Percentiles rank a stretch among this genome's conserved stretches.
phyloP scores from a whole-genome alignment of 345 rosid genomes.

The Brassica cretica region DNA sequence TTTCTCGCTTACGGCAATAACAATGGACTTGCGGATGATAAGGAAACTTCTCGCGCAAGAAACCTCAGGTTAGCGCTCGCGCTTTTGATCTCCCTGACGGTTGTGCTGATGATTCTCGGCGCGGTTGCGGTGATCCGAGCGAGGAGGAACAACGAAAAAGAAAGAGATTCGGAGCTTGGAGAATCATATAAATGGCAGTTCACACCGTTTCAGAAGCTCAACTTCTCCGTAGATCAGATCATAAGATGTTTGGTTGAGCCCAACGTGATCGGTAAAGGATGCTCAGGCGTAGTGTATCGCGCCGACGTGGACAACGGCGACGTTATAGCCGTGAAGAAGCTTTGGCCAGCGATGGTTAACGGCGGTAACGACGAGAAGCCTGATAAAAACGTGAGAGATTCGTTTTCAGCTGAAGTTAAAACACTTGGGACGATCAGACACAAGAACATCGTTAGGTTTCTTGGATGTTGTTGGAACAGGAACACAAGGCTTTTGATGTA shows the following conservation, averaged over 20 bases:
- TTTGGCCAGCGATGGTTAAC: slow-evolving; percentile 70
- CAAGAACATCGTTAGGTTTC: slow-evolving; percentile 88
- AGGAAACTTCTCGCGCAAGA: slow-evolving; percentile 45
- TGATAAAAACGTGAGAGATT: slow-evolving; percentile 62
- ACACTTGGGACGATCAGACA: slow-evolving; percentile 90
- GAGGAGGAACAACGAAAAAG: slow-evolving; percentile 47
- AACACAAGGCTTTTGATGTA: slow-evolving; percentile 84
- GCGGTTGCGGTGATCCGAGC: slow-evolving; percentile 63
- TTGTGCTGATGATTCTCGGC: slow-evolving; percentile 72
- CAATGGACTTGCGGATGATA: slow-evolving; percentile 39
- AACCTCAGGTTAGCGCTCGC: slow-evolving; percentile 76
- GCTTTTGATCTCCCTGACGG: slow-evolving; percentile 64
- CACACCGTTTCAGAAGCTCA: slow-evolving; percentile 94
- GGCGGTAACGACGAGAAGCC: slow-evolving; percentile 57
- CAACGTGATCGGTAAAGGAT: slow-evolving; percentile 92
- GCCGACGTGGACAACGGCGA: slow-evolving; percentile 87
- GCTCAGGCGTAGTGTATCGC: slow-evolving; percentile 85
- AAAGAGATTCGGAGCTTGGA: slow-evolving; percentile 80
- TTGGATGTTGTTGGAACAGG: slow-evolving; percentile 92
- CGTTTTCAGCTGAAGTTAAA: slow-evolving; percentile 89
- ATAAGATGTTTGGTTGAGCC: slow-evolving; percentile 74
- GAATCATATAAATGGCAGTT: slow-evolving; percentile 92
- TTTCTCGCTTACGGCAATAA: slow-evolving; percentile 46
- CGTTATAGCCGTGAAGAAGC: slow-evolving; percentile 91
- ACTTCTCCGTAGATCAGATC: slow-evolving; percentile 80